Evolutionary conservation across 2,329 filamentous ascomycete species (phyloP).

Genomic region (Pseudonectria buxi): DNA sequence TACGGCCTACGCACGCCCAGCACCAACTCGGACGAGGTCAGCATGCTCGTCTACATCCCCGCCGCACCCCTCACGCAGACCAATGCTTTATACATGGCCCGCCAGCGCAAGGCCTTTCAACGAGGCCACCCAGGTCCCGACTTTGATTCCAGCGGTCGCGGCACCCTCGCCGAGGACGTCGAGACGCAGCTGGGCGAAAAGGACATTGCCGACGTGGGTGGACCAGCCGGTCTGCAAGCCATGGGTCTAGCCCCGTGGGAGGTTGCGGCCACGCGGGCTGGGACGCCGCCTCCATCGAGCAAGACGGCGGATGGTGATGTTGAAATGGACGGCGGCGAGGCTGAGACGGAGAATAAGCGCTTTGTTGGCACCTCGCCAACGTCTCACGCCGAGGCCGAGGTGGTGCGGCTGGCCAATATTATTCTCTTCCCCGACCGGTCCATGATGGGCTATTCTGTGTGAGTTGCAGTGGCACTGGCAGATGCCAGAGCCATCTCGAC

Average conservation of each 20-base stretch:
- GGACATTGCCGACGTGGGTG: slow-evolving; percentile 45
- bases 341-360: slow-evolving; percentile 17
- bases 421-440: slow-evolving; percentile 49
- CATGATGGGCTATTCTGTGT: slow-evolving; percentile 27
- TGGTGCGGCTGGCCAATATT: slow-evolving; percentile 48
- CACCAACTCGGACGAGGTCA: slow-evolving; percentile 27
- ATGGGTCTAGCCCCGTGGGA: slow-evolving; percentile 52
- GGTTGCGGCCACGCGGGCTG: slow-evolving; percentile 25
- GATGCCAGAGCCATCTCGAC: neutral
- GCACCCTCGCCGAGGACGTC: slow-evolving; percentile 43
- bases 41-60: slow-evolving; percentile 49
- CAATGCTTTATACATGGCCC: slow-evolving; percentile 50
- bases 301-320: slow-evolving; percentile 19
- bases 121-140: slow-evolving; percentile 48
- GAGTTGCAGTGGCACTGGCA: neutral
- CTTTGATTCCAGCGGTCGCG: slow-evolving; percentile 47
- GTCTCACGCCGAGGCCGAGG: slow-evolving; percentile 42
- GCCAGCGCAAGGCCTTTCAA: slow-evolving; percentile 51
- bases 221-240: slow-evolving; percentile 44
- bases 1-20: slow-evolving; percentile 23
- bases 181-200: slow-evolving; percentile 41
- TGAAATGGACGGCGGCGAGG: slow-evolving; percentile 18
- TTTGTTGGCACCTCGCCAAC: slow-evolving; percentile 18
- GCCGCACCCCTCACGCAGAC: slow-evolving; percentile 51
- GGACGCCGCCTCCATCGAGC: slow-evolving; percentile 20